These are phyloP conservation scores for Solanum habrochaites DNA, from an alignment of 257 asterid species.

Conservation along the genomic window DNA sequence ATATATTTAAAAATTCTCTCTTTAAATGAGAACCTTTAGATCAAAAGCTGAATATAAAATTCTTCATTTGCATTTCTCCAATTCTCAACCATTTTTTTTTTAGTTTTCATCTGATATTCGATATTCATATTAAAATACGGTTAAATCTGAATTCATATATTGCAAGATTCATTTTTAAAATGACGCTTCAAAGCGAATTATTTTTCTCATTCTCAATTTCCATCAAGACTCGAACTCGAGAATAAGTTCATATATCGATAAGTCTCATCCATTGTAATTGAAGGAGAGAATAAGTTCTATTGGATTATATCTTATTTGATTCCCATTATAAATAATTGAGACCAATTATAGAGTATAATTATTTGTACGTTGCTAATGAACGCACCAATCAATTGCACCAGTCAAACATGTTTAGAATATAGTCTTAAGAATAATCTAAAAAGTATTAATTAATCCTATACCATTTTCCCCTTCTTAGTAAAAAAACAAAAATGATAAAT, in stretches of 20 bases:
- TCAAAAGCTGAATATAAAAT: background rate
- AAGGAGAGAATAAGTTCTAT: background rate
- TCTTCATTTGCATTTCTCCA: background rate
- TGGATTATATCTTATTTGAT: background rate
- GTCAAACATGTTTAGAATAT: background rate
- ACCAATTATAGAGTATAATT: background rate
- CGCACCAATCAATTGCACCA: background rate
- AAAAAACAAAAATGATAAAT: background rate
- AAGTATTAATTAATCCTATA: background rate
- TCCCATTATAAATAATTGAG: background rate
- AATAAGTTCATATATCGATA: background rate
- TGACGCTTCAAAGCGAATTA: rapidly evolving
- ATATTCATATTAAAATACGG: background rate
- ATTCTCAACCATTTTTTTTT: background rate
- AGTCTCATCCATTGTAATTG: background rate
- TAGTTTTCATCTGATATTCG: rapidly evolving
- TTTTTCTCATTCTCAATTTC: background rate
- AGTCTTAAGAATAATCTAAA: background rate
- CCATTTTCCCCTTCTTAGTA: background rate
- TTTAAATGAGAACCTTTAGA: background rate
- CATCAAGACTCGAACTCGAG: background rate
- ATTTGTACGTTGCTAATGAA: background rate
- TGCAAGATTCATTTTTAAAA: background rate
- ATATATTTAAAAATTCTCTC: background rate
- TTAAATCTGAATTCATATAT: background rate